These are phyloP conservation scores for Excoecaria agallocha DNA, from an alignment of 345 rosid genomes.

Conservation along the genomic window DNA sequence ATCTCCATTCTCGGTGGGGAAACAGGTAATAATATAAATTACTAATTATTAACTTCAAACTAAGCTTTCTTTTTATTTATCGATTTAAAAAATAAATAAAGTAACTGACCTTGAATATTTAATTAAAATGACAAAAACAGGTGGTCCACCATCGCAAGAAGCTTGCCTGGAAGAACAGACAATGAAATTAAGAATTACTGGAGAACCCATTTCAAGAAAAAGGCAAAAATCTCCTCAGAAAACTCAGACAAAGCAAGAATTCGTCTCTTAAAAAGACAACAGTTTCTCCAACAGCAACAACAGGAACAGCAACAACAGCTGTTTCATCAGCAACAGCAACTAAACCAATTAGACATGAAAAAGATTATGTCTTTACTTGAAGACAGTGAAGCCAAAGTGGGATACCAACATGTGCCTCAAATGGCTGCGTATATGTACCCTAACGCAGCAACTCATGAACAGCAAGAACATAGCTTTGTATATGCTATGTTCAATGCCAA, in stretches of 20 bases:
- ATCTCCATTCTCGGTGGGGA: slow-evolving; percentile 89
- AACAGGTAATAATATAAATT: slow-evolving; percentile 52
- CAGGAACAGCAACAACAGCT: slow-evolving; percentile 43
- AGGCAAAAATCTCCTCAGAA: slow-evolving; percentile 49
- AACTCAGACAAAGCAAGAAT: slow-evolving; percentile 49
- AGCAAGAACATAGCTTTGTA: slow-evolving; percentile 30
- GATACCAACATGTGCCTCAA: slow-evolving; percentile 39
- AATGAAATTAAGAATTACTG: slow-evolving; percentile 92
- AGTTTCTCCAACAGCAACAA: slow-evolving; percentile 62
- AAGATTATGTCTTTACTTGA: slow-evolving; percentile 56
- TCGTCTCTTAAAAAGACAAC: slow-evolving; percentile 63
- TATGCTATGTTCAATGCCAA: slow-evolving; percentile 24
- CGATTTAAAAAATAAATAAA: not conserved
- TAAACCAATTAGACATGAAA: slow-evolving; percentile 58
- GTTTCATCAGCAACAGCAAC: slow-evolving; percentile 37
- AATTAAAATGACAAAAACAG: slow-evolving; percentile 26
- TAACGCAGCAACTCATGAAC: slow-evolving; percentile 2
- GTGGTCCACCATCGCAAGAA: slow-evolving; percentile 93
- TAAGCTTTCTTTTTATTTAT: not conserved
- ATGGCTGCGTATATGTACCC: slow-evolving; percentile 27
- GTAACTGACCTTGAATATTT: not conserved
- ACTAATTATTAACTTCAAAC: too few relatives aligned
- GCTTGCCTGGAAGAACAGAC: slow-evolving; percentile 91
- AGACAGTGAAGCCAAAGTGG: slow-evolving; percentile 34
- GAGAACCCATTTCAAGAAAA: slow-evolving; percentile 94